phyloP scores from a whole-genome alignment of 2,329 filamentous ascomycete genomes.

The Phialocephala sp. region DNA sequence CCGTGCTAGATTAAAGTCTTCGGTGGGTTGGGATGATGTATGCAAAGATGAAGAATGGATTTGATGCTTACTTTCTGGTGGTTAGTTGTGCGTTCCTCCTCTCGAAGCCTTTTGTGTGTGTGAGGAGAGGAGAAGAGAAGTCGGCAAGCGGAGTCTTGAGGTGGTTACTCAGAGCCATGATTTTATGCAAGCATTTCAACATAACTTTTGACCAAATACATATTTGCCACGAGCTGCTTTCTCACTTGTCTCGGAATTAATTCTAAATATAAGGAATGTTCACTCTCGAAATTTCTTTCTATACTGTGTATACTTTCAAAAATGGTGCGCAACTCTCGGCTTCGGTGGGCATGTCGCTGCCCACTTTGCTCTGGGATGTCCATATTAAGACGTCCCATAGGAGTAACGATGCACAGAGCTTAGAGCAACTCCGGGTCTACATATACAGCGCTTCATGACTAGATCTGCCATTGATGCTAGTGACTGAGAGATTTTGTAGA shows the following conservation, averaged over 20 bases:
- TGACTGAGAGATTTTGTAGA: constrained; percentile 20
- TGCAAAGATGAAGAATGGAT: constrained; percentile 22
- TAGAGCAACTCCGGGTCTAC: constrained; percentile 5
- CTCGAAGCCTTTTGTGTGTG: constrained; percentile 30
- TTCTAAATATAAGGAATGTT: constrained; percentile 20
- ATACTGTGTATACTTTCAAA: constrained; percentile 14
- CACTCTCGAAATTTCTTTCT: neutral
- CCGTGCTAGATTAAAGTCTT: constrained; percentile 21
- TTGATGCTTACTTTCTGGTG: constrained; percentile 34
- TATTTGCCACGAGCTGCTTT: constrained; percentile 24
- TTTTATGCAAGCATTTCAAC: constrained; percentile 35
- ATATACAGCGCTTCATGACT: neutral
- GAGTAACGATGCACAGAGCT: constrained; percentile 18
- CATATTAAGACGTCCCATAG: constrained; percentile 20
- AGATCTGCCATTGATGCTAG: constrained; percentile 11
- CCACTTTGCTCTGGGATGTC: constrained; percentile 7
- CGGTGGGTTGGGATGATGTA: constrained; percentile 24
- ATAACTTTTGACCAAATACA: constrained; percentile 34
- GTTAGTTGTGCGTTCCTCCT: constrained; percentile 31
- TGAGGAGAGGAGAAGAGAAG: constrained; percentile 34
- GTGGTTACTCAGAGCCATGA: constrained; percentile 32
- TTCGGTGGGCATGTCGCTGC: constrained; percentile 4
- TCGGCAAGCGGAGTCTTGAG: constrained; percentile 25
- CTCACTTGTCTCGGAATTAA: constrained; percentile 28
- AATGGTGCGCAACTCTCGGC: constrained; percentile 13